Conservation (phyloP, 345 rosid species). For the Gossypium australe region DNA sequence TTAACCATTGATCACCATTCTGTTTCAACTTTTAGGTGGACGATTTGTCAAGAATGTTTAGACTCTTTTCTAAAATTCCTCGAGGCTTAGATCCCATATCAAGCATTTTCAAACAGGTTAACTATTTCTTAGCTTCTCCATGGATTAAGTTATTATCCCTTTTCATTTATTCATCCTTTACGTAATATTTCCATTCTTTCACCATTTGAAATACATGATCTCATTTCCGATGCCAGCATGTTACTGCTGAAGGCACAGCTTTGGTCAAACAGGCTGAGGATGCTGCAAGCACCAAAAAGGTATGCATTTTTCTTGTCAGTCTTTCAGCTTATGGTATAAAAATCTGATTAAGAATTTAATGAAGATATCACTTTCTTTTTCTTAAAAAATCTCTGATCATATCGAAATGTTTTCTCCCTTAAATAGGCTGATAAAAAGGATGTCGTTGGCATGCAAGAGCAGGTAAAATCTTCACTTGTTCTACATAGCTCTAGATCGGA, state of each 20-base stretch:
- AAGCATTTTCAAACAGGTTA: constrained; percentile 59
- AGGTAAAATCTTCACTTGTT: constrained; percentile 29
- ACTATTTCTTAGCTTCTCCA: not conserved
- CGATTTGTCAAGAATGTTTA: constrained; percentile 74
- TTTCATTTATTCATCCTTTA: not conserved
- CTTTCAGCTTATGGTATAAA: not conserved
- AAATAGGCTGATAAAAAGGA: constrained; percentile 32
- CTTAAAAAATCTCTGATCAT: not conserved
- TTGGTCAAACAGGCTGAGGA: constrained; percentile 77
- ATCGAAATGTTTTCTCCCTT: not conserved
- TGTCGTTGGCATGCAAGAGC: constrained; percentile 42
- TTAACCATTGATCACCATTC: not conserved
- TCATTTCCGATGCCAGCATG: constrained; percentile 37
- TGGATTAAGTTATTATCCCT: too few species aligned
- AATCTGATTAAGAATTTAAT: not conserved
- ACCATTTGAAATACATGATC: not conserved
- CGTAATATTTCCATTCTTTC: not conserved
- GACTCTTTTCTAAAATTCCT: constrained; percentile 54
- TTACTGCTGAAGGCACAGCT: constrained; percentile 63
- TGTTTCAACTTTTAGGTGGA: constrained; percentile 38
- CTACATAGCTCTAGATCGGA: not conserved
- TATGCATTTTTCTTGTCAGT: not conserved
- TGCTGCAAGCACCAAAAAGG: constrained; percentile 44
- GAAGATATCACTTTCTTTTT: not conserved
- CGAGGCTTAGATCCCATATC: constrained; percentile 60